phyloP scores from a whole-genome alignment of 306 rosid genomes.

The Crataegus laevigata region DNA sequence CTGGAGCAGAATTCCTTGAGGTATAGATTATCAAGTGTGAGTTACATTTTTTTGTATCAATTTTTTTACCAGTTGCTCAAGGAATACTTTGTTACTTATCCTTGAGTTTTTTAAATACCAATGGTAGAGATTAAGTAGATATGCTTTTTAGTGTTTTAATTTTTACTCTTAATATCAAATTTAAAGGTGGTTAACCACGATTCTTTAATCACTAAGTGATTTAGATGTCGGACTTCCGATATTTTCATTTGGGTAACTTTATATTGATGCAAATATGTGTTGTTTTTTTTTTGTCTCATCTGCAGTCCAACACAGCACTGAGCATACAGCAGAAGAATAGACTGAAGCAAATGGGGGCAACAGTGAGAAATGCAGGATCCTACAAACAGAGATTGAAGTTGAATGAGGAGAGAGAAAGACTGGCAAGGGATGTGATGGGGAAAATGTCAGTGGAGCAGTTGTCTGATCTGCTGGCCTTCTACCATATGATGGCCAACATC shows the following conservation, averaged over 20 bases:
- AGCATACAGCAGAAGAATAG: constrained; percentile 78
- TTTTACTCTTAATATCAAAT: too few relatives aligned
- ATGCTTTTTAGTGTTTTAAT: too few relatives aligned
- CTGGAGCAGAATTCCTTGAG: constrained; percentile 80
- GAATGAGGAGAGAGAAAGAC: constrained; percentile 55
- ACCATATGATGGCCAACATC: constrained; percentile 75
- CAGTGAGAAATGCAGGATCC: constrained; percentile 77
- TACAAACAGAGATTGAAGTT: constrained; percentile 54
- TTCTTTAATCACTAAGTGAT: too few relatives aligned
- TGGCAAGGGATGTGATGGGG: constrained; percentile 66
- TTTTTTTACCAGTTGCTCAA: neutral
- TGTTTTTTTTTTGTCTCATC: neutral
- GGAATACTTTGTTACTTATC: too few relatives aligned
- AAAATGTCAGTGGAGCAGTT: constrained; percentile 70
- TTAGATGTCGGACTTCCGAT: neutral
- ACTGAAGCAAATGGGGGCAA: constrained; percentile 94
- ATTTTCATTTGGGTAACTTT: neutral
- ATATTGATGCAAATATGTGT: too few relatives aligned
- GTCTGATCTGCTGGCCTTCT: constrained; percentile 72
- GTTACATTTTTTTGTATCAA: neutral
- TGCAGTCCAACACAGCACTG: constrained; percentile 82
- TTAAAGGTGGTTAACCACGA: too few relatives aligned
- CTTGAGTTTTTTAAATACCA: too few relatives aligned
- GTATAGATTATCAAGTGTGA: constrained; percentile 11
- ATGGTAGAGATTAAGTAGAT: too few relatives aligned